Base-by-base conservation (phyloP, 225 moss, liverwort and hornwort genomes). In the Thuidium tamariscinum region DNA sequence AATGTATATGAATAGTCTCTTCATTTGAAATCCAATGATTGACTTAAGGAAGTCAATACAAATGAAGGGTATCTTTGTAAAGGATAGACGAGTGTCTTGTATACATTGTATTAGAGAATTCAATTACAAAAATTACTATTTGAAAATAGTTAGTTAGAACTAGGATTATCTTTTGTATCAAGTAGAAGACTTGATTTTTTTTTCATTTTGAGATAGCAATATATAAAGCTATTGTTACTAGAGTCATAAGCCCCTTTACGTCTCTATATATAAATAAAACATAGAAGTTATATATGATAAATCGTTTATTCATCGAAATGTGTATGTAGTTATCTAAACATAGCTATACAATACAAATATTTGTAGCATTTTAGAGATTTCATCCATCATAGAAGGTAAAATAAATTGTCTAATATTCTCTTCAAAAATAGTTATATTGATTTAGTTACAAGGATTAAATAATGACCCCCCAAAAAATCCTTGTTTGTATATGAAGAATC, bases 1-100 rank as follows among this genome's bases (percentile, higher is more conserved):
- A 16, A 3, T 0, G 0, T 26, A 5, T 0, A 70, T 42, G 0
- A 70, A 26, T 0, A 39, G 0, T 26, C 42, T 17, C 3, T 29
- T 72, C 10, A 46, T 46, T 71, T 70, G n/a, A n/a, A n/a, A n/a
- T n/a, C n/a, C n/a, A n/a, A n/a, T n/a, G n/a, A n/a, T n/a, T n/a
- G n/a, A 11, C 6, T 18, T 46, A 72, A 1, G 5, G 0, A 72
- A 72, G 5, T 72, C 72, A 72, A 46, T 17, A 46, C 30, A 72
- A 46, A 9, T 72, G 30, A 72, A 46, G 1, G 6, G 0, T 29
- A 46, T 9, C 3, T 9, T 44, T 10, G 3, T 29, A 7, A 65
- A 27, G 16, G 41, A 27, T 44, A 44, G 3, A 71, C 1, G 0
- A 71, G 9, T 71, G 10, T 29, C 16, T 0, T 16, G 0, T 9